A percentile compares a stretch with the other conserved stretches of the same genome.
Evolutionary conservation across 1,284 basidiomycete genomes (phyloP).

Genomic region (Apiotrichum laibachii): DNA sequence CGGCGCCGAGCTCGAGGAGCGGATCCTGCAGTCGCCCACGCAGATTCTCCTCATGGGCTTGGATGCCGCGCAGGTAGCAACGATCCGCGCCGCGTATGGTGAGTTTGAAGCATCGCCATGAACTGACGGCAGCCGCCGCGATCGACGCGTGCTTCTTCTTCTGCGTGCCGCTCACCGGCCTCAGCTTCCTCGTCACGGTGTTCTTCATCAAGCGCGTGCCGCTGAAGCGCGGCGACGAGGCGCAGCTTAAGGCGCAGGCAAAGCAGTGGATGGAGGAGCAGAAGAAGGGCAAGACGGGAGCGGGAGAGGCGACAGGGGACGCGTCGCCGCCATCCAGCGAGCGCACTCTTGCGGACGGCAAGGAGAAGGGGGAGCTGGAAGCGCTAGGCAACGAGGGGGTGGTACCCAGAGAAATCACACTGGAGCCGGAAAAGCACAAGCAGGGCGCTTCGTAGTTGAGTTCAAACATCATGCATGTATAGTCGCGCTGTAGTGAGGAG

Average conservation of each 20-base stretch:
- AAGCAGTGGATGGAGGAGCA: conserved; percentile 28
- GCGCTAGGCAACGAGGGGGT: not conserved
- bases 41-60: conserved; percentile 22
- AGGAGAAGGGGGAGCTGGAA: not conserved
- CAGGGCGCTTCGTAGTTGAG: no score
- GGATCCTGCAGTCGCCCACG: conserved; percentile 31
- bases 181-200: conserved; percentile 33
- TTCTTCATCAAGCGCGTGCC: conserved; percentile 33
- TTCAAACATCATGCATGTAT: no score
- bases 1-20: not conserved
- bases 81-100: conserved; percentile 29
- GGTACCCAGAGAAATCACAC: no score
- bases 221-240: conserved; percentile 37
- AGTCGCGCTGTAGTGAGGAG: no score
- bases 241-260: conserved; percentile 28
- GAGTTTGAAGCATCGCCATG: no score
- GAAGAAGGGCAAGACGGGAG: conserved; percentile 18
- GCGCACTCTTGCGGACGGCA: not conserved
- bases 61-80: conserved; percentile 12
- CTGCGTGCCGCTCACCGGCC: conserved; percentile 30
- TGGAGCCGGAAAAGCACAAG: no score
- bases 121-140: conserved; percentile 14
- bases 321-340: conserved; percentile 1
- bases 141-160: conserved; percentile 36
- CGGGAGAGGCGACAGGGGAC: not conserved